Evolutionary conservation across 805 yeast species (phyloP).

Genomic region (Myxozyma neglecta): DNA sequence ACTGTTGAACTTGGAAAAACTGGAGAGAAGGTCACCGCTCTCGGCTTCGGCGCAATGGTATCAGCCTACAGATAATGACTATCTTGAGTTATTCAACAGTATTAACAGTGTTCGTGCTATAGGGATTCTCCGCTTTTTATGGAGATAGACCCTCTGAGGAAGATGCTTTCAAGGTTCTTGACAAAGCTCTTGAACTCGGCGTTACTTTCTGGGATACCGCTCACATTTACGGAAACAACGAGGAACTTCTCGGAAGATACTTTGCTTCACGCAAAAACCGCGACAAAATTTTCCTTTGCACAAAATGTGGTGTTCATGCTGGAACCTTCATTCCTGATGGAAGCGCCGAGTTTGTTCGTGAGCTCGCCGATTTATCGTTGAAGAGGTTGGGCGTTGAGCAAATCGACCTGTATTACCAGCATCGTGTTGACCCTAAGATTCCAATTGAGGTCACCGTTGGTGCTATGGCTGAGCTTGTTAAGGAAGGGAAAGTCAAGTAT

Average conservation of each 20-base stretch:
- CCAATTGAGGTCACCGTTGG: constrained; percentile 61
- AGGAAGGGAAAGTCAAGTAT: constrained; percentile 65
- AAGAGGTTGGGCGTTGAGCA: constrained; percentile 16
- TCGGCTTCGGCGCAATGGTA: constrained; percentile 29
- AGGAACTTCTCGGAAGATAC: constrained; percentile 55
- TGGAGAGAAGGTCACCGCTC: constrained; percentile 22
- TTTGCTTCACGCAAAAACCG: constrained; percentile 50
- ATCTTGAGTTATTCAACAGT: neutral
- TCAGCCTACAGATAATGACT: neutral
- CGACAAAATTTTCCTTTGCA: constrained; percentile 53
- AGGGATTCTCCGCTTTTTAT: constrained; percentile 29
- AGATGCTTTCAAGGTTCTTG: constrained; percentile 52
- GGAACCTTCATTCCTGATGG: constrained; percentile 37
- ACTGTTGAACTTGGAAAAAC: constrained; percentile 16
- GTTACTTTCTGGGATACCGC: constrained; percentile 62
- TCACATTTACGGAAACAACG: constrained; percentile 64
- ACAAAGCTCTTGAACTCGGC: constrained; percentile 50
- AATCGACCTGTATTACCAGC: constrained; percentile 65
- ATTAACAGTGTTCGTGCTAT: neutral
- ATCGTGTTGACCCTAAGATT: constrained; percentile 61
- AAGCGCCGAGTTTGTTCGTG: constrained; percentile 23
- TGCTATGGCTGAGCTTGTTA: constrained; percentile 57
- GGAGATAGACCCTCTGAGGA: constrained; percentile 40
- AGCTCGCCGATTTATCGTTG: constrained; percentile 21
- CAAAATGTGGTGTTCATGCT: constrained; percentile 57